These are phyloP conservation scores for Alliaria petiolata DNA, from an alignment of 345 rosid genomes.

Conservation along the genomic window DNA sequence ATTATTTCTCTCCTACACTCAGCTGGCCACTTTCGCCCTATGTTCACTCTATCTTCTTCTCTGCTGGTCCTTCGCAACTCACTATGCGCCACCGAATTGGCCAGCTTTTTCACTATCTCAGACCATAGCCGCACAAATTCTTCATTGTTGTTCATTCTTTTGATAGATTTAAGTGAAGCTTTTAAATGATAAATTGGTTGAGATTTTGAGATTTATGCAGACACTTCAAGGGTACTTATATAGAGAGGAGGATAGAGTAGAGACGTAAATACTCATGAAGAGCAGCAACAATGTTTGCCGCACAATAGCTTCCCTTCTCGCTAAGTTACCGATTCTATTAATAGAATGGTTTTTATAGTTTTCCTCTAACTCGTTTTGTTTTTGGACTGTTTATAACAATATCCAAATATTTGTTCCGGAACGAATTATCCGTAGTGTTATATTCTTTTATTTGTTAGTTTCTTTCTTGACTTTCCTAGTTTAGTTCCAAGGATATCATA, in stretches of 20 bases:
- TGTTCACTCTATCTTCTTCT: neutral
- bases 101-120: too few species aligned
- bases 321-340: neutral
- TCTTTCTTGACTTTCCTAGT: too few species aligned
- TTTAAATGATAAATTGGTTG: neutral
- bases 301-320: neutral
- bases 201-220: neutral
- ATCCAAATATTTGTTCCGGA: neutral
- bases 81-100: neutral
- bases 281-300: conserved; percentile 5
- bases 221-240: neutral
- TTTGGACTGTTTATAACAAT: neutral
- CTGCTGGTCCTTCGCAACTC: neutral
- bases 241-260: neutral
- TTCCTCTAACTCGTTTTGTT: neutral
- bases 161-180: too few species aligned
- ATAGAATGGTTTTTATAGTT: neutral
- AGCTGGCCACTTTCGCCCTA: neutral
- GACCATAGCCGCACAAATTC: too few species aligned
- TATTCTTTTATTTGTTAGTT: too few species aligned
- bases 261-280: neutral
- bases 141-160: too few species aligned
- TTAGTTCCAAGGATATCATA: neutral
- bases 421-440: too few species aligned
- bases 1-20: neutral